Evolutionary conservation across 2,329 filamentous ascomycete species (phyloP).

Genomic region (Conoideocrella luteorostrata): DNA sequence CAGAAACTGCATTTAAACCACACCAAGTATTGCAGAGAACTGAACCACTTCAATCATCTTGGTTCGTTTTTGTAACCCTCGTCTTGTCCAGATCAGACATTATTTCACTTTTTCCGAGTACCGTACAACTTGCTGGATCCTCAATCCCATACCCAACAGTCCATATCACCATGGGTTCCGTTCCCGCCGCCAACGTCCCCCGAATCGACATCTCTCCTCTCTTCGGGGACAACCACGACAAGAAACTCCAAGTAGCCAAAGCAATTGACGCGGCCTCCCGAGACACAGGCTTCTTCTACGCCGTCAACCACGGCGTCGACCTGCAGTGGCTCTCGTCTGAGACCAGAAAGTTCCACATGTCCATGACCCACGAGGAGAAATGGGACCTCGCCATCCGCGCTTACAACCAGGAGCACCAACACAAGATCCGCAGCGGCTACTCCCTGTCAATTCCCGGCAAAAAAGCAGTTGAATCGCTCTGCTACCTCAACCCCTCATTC

Average conservation of each 20-base stretch:
- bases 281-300: constrained; percentile 11
- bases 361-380: constrained; percentile 10
- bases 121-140: too few species aligned
- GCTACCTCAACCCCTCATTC: constrained; percentile 4
- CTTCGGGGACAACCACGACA: constrained; percentile 3
- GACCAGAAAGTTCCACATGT: constrained; percentile 8
- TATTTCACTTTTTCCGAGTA: too few species aligned
- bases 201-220: constrained; percentile 10
- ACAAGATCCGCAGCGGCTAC: constrained; percentile 9
- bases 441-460: background rate
- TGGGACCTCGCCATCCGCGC: constrained; percentile 9
- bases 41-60: too few species aligned
- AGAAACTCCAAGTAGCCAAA: constrained; percentile 6
- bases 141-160: too few species aligned
- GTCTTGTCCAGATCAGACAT: too few species aligned
- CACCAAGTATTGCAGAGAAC: too few species aligned
- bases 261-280: constrained; percentile 10
- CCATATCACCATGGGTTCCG: constrained; percentile 2
- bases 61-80: too few species aligned
- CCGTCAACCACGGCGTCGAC: constrained; percentile 11
- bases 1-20: too few species aligned
- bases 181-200: constrained; percentile 7
- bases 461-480: constrained; percentile 2
- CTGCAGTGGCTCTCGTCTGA: constrained; percentile 7
- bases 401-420: constrained; percentile 7